phyloP scores from a whole-genome alignment of 495 filamentous ascomycete genomes.

The Sphaerosporella brunnea region DNA sequence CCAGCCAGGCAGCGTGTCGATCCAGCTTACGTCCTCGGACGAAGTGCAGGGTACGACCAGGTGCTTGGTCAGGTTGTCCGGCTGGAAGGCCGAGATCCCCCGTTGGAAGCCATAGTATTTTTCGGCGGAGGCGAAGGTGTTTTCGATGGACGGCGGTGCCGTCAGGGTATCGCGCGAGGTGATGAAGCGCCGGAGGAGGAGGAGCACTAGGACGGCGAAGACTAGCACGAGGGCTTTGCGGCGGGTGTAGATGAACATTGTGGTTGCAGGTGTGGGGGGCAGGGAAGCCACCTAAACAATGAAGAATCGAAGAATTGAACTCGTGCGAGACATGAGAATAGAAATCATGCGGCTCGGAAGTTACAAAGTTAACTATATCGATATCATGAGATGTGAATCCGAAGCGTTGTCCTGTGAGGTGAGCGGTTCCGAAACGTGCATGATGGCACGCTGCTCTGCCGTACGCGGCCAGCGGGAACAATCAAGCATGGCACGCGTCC shows the following conservation, averaged over 20 bases:
- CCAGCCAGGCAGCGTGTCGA: conserved; percentile 22
- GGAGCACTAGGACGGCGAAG: not conserved
- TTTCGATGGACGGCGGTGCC: not conserved
- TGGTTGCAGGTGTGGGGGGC: not conserved
- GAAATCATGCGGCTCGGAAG: too few relatives aligned
- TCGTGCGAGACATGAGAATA: too few relatives aligned
- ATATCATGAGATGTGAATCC: too few relatives aligned
- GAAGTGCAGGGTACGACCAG: conserved; percentile 40
- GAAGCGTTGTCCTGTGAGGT: too few relatives aligned
- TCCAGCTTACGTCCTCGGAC: conserved; percentile 39
- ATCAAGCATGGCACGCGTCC: too few relatives aligned
- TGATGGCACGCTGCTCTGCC: too few relatives aligned
- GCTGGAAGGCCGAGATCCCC: conserved; percentile 17
- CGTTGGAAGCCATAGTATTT: conserved; percentile 8
- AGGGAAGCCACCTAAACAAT: not conserved
- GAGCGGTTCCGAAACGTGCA: too few relatives aligned
- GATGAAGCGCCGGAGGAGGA: not conserved
- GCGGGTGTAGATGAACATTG: not conserved
- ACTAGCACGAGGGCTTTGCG: not conserved
- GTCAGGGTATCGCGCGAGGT: too few relatives aligned
- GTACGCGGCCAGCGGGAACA: too few relatives aligned
- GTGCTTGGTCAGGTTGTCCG: conserved; percentile 33
- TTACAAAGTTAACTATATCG: too few relatives aligned
- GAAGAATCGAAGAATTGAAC: too few relatives aligned
- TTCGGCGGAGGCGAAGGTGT: not conserved